Conservation (phyloP, 192 early-diverging fungal species). For the Entomortierella parvispora region DNA sequence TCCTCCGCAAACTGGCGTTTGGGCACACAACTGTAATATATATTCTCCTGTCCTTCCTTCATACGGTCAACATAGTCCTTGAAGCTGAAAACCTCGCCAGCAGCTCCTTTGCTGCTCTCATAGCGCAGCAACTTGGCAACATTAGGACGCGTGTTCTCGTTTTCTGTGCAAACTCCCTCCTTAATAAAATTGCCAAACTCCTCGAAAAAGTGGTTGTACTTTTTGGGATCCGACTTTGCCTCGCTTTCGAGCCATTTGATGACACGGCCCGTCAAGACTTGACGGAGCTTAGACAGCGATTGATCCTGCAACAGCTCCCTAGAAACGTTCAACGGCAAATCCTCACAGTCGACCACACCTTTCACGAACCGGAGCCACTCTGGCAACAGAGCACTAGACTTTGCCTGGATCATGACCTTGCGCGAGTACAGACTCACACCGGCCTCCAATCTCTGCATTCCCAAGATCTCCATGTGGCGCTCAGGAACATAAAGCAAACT, state of each 20-base stretch:
- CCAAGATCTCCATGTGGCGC: conserved; percentile 66
- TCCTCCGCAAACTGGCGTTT: conserved; percentile 68
- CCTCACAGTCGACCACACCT: conserved; percentile 86
- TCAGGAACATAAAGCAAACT: conserved; percentile 70
- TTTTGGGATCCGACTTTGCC: conserved; percentile 55
- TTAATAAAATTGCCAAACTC: conserved; percentile 78
- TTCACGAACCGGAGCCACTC: conserved; percentile 82
- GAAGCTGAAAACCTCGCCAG: conserved; percentile 64
- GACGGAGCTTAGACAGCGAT: conserved; percentile 65
- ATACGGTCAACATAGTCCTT: conserved; percentile 78
- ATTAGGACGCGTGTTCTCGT: conserved; percentile 61
- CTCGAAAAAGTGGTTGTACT: conserved; percentile 68
- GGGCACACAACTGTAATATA: conserved; percentile 73
- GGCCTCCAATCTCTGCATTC: conserved; percentile 62
- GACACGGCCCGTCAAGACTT: conserved; percentile 64
- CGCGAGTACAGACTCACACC: conserved; percentile 73
- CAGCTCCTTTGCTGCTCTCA: conserved; percentile 49
- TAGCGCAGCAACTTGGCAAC: conserved; percentile 69
- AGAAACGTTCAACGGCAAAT: conserved; percentile 87
- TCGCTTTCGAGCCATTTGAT: conserved; percentile 66
- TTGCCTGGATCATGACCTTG: conserved; percentile 73
- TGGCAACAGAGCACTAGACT: conserved; percentile 76
- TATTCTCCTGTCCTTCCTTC: conserved; percentile 76
- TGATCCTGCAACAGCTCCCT: conserved; percentile 84
- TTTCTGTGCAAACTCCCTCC: conserved; percentile 80